Base-by-base conservation (phyloP, 306 rosid species). In the Rosa lucieae region DNA sequence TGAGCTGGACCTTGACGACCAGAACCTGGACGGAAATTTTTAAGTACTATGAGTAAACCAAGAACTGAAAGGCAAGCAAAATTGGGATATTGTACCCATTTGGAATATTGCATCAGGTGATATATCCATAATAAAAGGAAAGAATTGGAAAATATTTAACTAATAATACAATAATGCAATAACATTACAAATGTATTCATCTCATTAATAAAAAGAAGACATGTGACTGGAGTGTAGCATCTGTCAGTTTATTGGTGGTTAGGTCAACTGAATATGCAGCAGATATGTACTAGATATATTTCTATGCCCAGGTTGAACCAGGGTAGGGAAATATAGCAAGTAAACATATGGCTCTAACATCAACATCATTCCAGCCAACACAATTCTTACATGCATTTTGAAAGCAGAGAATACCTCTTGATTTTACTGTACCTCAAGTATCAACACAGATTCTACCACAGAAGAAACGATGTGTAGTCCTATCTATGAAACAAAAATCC, bases 1-100 rank as follows among this genome's bases (percentile, higher is more conserved):
- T 87, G 97, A 70, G 92, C 89, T 29, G 97, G 94, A 71, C 89
- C 86, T 84, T 82, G 84, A 78, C 35, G 61, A 79, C 81, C 75
- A 81, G 97, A 92, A 86, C 83, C 99, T 91, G 82, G 53, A 82
- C 84, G 47, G 65, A 17, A 84, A 66, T 48, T 44, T 73, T 32
- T 58, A 39, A 72, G 40, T 65, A 75, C 39, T 71, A 46, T 85
- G 67, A 84, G 85, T 76, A 84, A 73, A 71, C 21, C 35, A 55
- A n/a, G 58, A 48, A 20, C 18, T 46, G 53, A 32, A 74, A 55
- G 0, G 26, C 55, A 75, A 5, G 43, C 29, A 58, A 13, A 42
- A 43, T 15, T 12, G 2, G 1, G 40, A 55, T 6, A 56, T 40
- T 39, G 7, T 42, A 14, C 10, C 39, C 29, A 39, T 74, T 74